Evolutionary conservation across 495 filamentous ascomycete species (phyloP), one percentile per base, ranked within the genome.

Genomic region (Penicillium taxi): DNA sequence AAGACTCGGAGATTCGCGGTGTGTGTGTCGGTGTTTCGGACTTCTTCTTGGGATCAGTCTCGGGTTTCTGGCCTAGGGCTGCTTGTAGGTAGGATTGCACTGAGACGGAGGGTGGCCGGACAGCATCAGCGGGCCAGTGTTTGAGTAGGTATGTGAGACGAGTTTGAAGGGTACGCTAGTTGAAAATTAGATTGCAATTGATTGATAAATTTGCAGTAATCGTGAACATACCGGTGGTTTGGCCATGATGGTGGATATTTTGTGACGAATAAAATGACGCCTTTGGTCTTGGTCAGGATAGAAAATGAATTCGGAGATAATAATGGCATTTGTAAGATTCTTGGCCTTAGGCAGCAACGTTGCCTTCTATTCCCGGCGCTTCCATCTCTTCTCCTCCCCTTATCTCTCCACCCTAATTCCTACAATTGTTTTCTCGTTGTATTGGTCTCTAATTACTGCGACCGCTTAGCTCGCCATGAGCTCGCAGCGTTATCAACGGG

Each of bases 401-500:
- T 41, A 42, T 43, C 46, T n/a, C n/a, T 48, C 36, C 26, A 20
- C 24, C 38, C 45, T 48, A 42, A 37, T 29, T 42, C 29, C 32
- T 41, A 33, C 33, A 39, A 29, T 47, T 46, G 29, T n/a, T 26
- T 35, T 31, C 35, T 17, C 28, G 37, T 35, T 22, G 33, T 53
- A 44, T 32, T 49, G 48, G 50, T 42, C 53, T 23, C 36, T 39
- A 21, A 32, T 22, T 42, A 20, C 23, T 33, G 18, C 48, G 36
- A 39, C 45, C 51, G 66, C 62, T 63, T 59, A 56, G 59, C 67
- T 67, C 67, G 67, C 59, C 59, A 86, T 78, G 71, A 86, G 81
- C 72, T 71, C 82, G 55, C 84, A 86, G 67, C 79, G 83, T 41
- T 95, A 95, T 64, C 82, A 89, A 63, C 71, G 84, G 72, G 86